A percentile compares a stretch with the other conserved stretches of the same genome.
phyloP scores from a whole-genome alignment of 495 filamentous ascomycete species.

The Glutinoglossum americanum region DNA sequence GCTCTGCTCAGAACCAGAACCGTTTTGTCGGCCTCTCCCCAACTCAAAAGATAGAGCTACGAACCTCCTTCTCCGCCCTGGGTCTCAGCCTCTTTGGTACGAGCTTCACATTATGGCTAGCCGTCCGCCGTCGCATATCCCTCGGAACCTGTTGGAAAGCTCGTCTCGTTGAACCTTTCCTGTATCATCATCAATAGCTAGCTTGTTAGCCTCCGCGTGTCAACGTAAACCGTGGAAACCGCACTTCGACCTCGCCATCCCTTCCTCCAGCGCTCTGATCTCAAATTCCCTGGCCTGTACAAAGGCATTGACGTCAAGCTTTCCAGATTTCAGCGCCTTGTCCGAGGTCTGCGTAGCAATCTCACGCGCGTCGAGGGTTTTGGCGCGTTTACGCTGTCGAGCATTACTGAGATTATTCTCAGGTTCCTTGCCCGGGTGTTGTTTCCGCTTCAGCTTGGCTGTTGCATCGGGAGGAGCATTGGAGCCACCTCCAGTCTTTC shows the following conservation, averaged over 20 bases:
- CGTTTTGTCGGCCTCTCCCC: not conserved
- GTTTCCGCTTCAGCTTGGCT: not conserved
- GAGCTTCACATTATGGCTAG: conserved; percentile 82
- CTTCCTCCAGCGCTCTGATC: conserved; percentile 60
- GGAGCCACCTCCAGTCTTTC: not conserved
- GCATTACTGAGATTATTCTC: not conserved
- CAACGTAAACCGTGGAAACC: not conserved
- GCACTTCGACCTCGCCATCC: conserved; percentile 33
- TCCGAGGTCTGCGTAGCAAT: conserved; percentile 4
- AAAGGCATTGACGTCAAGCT: conserved; percentile 6
- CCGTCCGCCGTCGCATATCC: conserved; percentile 63
- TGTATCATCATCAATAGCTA: conserved; percentile 22
- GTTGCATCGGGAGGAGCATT: not conserved
- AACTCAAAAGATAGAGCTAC: conserved; percentile 1
- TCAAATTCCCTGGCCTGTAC: conserved; percentile 52
- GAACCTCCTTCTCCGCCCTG: conserved; percentile 50
- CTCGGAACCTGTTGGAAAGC: conserved; percentile 83
- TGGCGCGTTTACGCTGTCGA: conserved; percentile 4
- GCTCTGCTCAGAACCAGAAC: not conserved
- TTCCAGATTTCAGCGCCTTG: conserved; percentile 4
- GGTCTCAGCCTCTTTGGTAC: conserved; percentile 60
- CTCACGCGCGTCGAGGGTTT: conserved; percentile 1
- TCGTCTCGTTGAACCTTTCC: conserved; percentile 39
- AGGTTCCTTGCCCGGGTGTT: not conserved
- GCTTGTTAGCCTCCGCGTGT: not conserved